Base-by-base conservation (phyloP, 169 alveolate genomes). In the Eimeria praecox region DNA sequence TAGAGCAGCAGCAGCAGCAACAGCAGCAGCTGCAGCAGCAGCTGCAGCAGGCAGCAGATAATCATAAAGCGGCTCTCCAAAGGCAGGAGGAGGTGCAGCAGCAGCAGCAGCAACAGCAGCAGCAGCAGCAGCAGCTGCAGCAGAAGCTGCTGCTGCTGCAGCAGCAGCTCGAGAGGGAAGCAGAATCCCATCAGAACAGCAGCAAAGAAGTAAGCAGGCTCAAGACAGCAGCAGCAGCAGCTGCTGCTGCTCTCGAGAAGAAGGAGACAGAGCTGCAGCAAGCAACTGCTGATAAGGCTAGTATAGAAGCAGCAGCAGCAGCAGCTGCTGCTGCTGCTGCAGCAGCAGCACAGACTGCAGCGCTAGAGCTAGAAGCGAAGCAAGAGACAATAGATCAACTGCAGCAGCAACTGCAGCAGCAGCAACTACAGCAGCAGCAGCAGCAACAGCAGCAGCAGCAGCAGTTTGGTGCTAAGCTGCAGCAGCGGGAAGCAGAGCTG, bases 391-490 rank as follows among this genome's bases (percentile, higher is more conserved):
- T n/a, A n/a, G n/a, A n/a, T n/a, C 40, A 30, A 5, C 80, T 30
- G 42, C 80, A 69, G 80, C 80, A 69, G 80, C 46, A 69, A n/a
- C 80, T 56, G 27, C 66, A 56, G 66, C 27, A 56, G 66, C 8
- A 14, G 66, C 80, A 20, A 42, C 80, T 8, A 42, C 80, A 69
- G 80, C 80, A 69, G 80, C 80, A 69, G 42, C 80, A 69, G 44
- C 80, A 69, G 20, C 80, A 30, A 42, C 80, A 69, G 80, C 80
- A 35, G 80, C 80, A 69, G 44, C 80, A 69, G 80, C 75, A 64
- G 75, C 33, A 64, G n/a, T n/a, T n/a, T n/a, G n/a, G n/a, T n/a
- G n/a, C n/a, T n/a, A n/a, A n/a, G n/a, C n/a, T n/a, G n/a, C n/a
- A n/a, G n/a, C n/a, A n/a, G n/a, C n/a, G n/a, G n/a, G n/a, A n/a